Conservation (phyloP, 441 rosid genomes). For the Erodium texanum region DNA sequence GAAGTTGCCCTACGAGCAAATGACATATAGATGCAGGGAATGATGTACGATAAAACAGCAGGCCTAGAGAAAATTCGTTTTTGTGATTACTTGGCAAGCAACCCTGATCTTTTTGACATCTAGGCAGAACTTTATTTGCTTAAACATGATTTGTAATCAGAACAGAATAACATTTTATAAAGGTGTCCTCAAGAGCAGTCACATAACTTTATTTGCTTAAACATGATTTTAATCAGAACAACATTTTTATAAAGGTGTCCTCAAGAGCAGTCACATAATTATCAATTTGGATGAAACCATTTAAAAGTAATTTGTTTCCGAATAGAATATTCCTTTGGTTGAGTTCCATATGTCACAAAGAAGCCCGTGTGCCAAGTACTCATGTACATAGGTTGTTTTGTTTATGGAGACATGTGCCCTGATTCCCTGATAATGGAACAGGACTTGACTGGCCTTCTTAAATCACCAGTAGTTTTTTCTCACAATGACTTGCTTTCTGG, state of each 20-base stretch:
- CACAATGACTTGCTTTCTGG: conserved; percentile 97
- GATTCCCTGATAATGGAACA: conserved; percentile 31
- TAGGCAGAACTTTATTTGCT: background rate
- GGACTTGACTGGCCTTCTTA: conserved; percentile 68
- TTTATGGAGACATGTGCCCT: conserved; percentile 23
- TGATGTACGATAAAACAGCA: background rate
- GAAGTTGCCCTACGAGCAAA: background rate
- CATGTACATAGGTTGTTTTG: background rate
- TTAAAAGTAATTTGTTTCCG: too few relatives aligned
- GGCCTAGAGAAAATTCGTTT: background rate
- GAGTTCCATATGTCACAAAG: too few relatives aligned
- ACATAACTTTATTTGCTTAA: background rate
- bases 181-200: background rate
- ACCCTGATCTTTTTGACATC: background rate
- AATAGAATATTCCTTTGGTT: too few relatives aligned
- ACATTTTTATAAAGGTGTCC: background rate
- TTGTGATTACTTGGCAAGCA: background rate
- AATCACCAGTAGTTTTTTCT: conserved; percentile 77
- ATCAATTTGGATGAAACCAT: too few relatives aligned
- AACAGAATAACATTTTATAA: background rate
- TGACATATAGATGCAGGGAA: background rate
- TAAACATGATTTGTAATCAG: background rate
- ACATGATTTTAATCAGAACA: background rate
- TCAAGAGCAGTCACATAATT: background rate
- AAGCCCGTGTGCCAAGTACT: background rate